Conservation (phyloP, 2,329 filamentous ascomycete genomes). For the Exophiala sp. region DNA sequence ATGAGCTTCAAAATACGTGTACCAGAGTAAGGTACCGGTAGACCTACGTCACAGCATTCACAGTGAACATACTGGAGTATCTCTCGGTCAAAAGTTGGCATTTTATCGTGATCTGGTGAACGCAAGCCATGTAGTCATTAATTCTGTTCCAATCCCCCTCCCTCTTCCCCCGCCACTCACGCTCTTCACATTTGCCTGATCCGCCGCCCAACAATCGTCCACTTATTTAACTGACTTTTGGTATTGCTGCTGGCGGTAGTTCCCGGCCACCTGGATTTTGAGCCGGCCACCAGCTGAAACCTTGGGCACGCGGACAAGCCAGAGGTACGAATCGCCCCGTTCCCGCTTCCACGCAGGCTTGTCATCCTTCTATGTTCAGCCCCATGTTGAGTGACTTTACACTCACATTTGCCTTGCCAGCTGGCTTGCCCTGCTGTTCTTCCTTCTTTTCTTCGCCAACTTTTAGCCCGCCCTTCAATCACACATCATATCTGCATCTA, state of each 20-base stretch:
- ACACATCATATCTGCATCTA: neutral
- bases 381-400: conserved; percentile 10
- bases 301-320: conserved; percentile 3
- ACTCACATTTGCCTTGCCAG: conserved; percentile 15
- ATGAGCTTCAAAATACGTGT: too few relatives aligned
- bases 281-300: neutral
- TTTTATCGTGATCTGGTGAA: too few relatives aligned
- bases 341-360: conserved; percentile 10
- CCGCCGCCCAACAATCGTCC: neutral
- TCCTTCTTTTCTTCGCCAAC: conserved; percentile 4
- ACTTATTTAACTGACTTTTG: neutral
- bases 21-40: too few relatives aligned
- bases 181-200: neutral
- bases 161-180: conserved; percentile 1
- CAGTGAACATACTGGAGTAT: too few relatives aligned
- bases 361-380: conserved; percentile 11
- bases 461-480: conserved; percentile 15
- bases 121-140: too few relatives aligned
- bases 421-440: conserved; percentile 2
- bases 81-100: too few relatives aligned
- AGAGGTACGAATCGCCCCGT: conserved; percentile 14
- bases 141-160: too few relatives aligned
- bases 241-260: neutral
- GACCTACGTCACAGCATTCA: too few relatives aligned
- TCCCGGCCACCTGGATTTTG: neutral